Percentiles rank a stretch among this genome's conserved stretches.
These are phyloP conservation scores for Zostera marina DNA, from an alignment of 116 monocot genomes.

Conservation along the genomic window DNA sequence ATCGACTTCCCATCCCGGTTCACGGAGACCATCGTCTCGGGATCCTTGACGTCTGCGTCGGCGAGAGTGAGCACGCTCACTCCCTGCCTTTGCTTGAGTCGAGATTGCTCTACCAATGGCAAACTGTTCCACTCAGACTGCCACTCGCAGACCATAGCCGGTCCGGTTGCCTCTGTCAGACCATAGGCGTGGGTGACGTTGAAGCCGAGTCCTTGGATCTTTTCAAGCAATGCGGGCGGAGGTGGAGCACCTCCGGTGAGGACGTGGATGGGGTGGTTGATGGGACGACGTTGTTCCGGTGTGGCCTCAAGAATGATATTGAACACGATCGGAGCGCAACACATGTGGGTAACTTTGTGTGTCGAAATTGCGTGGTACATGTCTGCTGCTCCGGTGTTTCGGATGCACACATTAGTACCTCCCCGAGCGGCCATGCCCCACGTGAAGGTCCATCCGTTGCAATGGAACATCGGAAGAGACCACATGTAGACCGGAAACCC, in stretches of 20 bases:
- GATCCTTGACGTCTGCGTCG: constrained; percentile 30
- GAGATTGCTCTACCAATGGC: neutral
- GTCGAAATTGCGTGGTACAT: constrained; percentile 30
- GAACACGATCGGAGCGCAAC: constrained; percentile 37
- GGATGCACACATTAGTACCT: constrained; percentile 55
- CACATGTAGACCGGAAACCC: constrained; percentile 53
- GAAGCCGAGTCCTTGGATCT: constrained; percentile 34
- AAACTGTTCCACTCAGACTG: constrained; percentile 29
- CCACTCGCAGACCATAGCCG: constrained; percentile 72
- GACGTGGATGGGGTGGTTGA: constrained; percentile 17
- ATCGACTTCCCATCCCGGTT: constrained; percentile 33
- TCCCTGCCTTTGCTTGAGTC: constrained; percentile 41
- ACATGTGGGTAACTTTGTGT: constrained; percentile 51
- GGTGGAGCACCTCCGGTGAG: constrained; percentile 60
- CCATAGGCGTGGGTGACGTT: constrained; percentile 59
- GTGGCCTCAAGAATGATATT: constrained; percentile 21
- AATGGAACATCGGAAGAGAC: constrained; percentile 89
- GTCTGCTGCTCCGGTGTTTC: constrained; percentile 21
- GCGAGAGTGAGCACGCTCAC: constrained; percentile 30
- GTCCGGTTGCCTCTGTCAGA: constrained; percentile 60
- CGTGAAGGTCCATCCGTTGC: constrained; percentile 82
- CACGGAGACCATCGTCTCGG: constrained; percentile 20
- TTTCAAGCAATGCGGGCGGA: constrained; percentile 29
- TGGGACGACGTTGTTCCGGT: constrained; percentile 4
- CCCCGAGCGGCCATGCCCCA: constrained; percentile 72